Conservation (phyloP, 257 asterid species). For the Paulownia fortunei region DNA sequence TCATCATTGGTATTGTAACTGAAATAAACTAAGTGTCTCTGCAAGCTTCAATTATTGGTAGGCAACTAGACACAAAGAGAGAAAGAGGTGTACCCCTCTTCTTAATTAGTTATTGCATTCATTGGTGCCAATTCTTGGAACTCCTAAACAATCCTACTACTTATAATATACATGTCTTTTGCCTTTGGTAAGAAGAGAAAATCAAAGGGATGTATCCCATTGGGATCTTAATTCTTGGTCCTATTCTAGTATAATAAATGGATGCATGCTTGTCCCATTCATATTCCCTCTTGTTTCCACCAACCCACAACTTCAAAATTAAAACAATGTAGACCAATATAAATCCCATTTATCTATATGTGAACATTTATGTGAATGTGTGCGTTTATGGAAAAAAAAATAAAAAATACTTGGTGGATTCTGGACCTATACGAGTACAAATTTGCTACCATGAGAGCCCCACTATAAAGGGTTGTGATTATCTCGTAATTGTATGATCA, state of each 20-base stretch:
- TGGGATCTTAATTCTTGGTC: conserved; percentile 23
- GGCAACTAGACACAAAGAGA: conserved; percentile 11
- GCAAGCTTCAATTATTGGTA: conserved; percentile 56
- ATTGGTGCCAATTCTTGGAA: conserved; percentile 21
- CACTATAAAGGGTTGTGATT: no score
- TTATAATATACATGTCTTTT: background rate
- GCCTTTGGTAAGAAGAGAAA: background rate
- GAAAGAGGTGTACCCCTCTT: background rate
- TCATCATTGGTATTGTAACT: conserved; percentile 39
- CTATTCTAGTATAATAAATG: background rate
- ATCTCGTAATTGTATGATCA: no score
- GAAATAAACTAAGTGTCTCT: conserved; percentile 33
- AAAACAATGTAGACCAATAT: background rate
- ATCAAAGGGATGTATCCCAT: conserved; percentile 13
- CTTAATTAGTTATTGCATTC: background rate
- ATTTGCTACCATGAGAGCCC: no score
- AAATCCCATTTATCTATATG: background rate
- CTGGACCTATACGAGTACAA: no score
- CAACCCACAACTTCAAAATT: background rate
- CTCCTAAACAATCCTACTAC: conserved; percentile 6
- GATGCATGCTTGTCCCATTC: conserved; percentile 19
- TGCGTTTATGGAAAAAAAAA: no score
- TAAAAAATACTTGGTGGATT: no score
- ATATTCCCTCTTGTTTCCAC: conserved; percentile 8
- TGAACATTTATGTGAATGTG: background rate